phyloP scores from a whole-genome alignment of 208 protist species.

The Endotrypanum monterogeii region DNA sequence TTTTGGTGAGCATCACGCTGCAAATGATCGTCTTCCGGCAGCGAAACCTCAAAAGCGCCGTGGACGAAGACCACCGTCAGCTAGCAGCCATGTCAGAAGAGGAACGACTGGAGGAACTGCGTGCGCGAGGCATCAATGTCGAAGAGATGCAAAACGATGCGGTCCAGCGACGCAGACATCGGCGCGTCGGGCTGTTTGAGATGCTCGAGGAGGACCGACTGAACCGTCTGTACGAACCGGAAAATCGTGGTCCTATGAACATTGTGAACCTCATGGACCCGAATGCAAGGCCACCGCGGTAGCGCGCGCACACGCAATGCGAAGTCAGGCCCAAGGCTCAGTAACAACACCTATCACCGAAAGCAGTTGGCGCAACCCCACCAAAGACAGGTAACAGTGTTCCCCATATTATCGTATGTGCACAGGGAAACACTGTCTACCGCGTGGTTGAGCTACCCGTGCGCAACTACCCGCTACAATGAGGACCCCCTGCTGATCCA shows the following conservation, averaged over 20 bases:
- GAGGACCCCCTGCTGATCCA: too few relatives aligned
- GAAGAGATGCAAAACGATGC: slow-evolving; percentile 29
- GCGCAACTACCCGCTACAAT: too few relatives aligned
- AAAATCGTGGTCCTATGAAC: slow-evolving; percentile 32
- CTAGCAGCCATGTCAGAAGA: slow-evolving; percentile 41
- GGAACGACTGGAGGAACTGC: slow-evolving; percentile 47
- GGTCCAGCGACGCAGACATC: slow-evolving; percentile 35
- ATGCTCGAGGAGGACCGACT: slow-evolving; percentile 50
- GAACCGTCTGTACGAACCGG: slow-evolving; percentile 32
- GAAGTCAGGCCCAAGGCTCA: too few relatives aligned
- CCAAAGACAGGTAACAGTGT: too few relatives aligned
- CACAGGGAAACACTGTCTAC: too few relatives aligned
- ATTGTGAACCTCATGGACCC: slow-evolving; percentile 26
- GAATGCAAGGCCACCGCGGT: slow-evolving; percentile 23
- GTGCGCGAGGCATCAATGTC: slow-evolving; percentile 42
- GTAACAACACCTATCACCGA: too few relatives aligned
- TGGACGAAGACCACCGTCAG: slow-evolving; percentile 36
- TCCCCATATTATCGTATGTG: too few relatives aligned
- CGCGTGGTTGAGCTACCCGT: too few relatives aligned
- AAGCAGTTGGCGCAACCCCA: too few relatives aligned
- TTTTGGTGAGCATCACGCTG: slow-evolving; percentile 59
- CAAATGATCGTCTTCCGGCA: slow-evolving; percentile 68
- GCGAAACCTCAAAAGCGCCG: slow-evolving; percentile 44
- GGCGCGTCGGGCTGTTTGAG: slow-evolving; percentile 54
- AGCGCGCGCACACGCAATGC: neutral